Percentiles rank a stretch among this genome's conserved stretches.
Conservation (phyloP, 75 land plant genomes). For the Cunninghamia lanceolata region DNA sequence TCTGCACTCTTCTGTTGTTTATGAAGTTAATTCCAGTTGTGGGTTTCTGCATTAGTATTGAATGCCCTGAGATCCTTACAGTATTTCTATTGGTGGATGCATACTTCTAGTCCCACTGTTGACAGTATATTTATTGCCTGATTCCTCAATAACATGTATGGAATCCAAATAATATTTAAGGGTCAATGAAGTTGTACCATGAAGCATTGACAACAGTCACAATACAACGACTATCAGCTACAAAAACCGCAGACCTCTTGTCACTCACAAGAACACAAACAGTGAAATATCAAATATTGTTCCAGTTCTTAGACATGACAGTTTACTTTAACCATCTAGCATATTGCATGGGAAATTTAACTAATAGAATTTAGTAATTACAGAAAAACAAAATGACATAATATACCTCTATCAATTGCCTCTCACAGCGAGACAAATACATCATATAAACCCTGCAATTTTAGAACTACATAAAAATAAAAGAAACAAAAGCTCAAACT, state of each 20-base stretch:
- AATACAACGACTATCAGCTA: not conserved
- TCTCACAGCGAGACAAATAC: not conserved
- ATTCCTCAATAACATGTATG: not conserved
- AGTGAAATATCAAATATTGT: not conserved
- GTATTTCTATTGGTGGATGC: not conserved
- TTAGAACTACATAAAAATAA: not conserved
- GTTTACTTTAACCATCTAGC: not conserved
- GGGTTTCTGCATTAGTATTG: too few species aligned
- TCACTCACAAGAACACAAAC: not conserved
- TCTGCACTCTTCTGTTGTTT: too few species aligned
- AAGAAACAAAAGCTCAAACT: not conserved
- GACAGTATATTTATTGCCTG: not conserved
- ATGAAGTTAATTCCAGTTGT: too few species aligned
- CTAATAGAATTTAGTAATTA: not conserved
- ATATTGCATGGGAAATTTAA: not conserved
- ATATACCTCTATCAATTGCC: not conserved
- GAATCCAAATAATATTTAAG: not conserved
- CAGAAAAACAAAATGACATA: not conserved
- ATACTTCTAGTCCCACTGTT: not conserved
- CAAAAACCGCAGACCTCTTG: not conserved
- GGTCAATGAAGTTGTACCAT: not conserved
- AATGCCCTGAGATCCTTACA: too few species aligned
- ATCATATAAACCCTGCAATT: not conserved
- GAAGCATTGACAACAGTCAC: not conserved
- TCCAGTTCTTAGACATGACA: not conserved